Evolutionary conservation across 306 rosid genomes (phyloP), one percentile per base, ranked within the genome.

Genomic region (Malus fusca): DNA sequence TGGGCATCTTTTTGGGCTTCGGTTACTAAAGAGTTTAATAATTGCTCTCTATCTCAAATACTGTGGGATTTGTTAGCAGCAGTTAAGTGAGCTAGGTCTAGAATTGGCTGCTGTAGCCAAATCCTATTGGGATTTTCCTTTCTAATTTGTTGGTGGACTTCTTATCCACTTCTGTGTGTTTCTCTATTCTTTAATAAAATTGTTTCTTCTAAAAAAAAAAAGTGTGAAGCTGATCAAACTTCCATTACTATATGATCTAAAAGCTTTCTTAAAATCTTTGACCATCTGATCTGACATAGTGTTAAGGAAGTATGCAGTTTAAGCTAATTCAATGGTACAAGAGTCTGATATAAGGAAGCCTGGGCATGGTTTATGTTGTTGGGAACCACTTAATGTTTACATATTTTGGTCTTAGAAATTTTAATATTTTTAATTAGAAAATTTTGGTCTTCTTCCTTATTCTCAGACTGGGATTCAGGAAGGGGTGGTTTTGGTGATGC

Each of bases 401-500:
- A 67, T 42, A 67, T 68, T 56, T 21, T 23, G 35, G 28, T 61
- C 11, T 28, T 14, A 62, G 40, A 64, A 18, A 30, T 18, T 31
- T 33, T 42, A 33, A 12, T 80, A 5, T 69, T 19, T 37, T 75
- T 35, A 67, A 42, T 22, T 23, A 6, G 26, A 48, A 25, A 30
- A 17, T 30, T 21, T 37, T 72, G 22, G 2, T 15, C 11, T 6
- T 74, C 12, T 59, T 51, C 11, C 33, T 46, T 43, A 26, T 59
- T 44, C 53, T 31, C 80, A 88, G 89, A 85, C 40, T 81, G 88
- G 83, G 91, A 85, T 71, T 66, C 91, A 14, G 82, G 69, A 31
- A 84, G 86, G 43, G 87, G 83, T 78, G 88, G 83, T 40, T 82
- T 66, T 77, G 84, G 81, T 21, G 89, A 88, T 63, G 67, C 84